These are phyloP conservation scores for Exophiala viscosa DNA, from an alignment of 2,329 filamentous ascomycete species.

Conservation along the genomic window DNA sequence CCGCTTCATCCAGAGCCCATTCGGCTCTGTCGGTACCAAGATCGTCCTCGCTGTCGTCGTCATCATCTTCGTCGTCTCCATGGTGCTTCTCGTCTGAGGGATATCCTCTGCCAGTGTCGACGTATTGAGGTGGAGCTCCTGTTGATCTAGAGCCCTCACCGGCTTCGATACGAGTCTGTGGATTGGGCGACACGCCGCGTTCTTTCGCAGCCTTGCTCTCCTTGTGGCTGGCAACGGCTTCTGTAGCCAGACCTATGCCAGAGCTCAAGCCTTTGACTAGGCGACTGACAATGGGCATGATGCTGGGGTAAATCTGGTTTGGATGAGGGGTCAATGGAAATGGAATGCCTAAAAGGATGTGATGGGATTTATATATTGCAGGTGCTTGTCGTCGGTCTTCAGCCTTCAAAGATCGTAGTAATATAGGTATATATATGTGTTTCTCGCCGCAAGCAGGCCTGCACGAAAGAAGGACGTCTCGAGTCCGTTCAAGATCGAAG, in stretches of 20 bases:
- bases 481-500: too few relatives aligned
- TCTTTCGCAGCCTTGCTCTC: constrained; percentile 19
- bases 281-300: constrained; percentile 16
- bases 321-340: not conserved
- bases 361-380: too few relatives aligned
- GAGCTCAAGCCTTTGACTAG: constrained; percentile 21
- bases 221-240: constrained; percentile 23
- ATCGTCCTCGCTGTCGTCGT: constrained; percentile 16
- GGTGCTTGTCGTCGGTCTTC: too few relatives aligned
- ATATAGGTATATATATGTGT: too few relatives aligned
- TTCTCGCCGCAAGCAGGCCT: too few relatives aligned
- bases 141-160: constrained; percentile 2
- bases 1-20: constrained; percentile 24
- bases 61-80: constrained; percentile 7
- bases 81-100: not conserved
- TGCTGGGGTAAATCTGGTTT: not conserved
- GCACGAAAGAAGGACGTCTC: too few relatives aligned
- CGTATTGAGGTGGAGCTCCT: not conserved
- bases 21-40: constrained; percentile 17
- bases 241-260: constrained; percentile 20
- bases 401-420: too few relatives aligned
- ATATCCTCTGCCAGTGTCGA: not conserved
- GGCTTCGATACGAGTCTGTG: not conserved
- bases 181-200: constrained; percentile 9
- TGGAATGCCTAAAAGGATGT: not conserved